phyloP scores from a whole-genome alignment of 768 basidiomycete genomes.

The Trichaptum fuscoviolaceum region DNA sequence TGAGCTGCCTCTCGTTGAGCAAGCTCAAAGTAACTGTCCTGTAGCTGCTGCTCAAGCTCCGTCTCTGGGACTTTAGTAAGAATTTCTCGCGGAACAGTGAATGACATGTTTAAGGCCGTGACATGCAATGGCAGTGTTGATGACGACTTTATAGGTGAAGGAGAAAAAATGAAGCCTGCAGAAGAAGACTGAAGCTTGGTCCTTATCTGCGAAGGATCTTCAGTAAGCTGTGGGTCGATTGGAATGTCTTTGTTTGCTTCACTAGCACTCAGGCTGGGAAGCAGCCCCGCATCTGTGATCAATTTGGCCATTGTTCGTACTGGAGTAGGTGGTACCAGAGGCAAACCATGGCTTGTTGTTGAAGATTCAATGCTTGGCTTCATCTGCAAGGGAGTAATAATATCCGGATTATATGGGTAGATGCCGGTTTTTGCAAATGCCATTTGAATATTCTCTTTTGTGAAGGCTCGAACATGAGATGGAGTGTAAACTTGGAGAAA shows the following conservation, averaged over 20 bases:
- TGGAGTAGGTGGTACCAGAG: slow-evolving; percentile 22
- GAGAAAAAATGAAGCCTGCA: background rate
- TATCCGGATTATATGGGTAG: slow-evolving; percentile 29
- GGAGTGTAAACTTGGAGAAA: slow-evolving; percentile 30
- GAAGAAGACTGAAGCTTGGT: background rate
- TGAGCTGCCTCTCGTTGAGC: slow-evolving; percentile 1
- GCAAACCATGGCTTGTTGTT: slow-evolving; percentile 12
- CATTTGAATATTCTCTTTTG: slow-evolving; percentile 25
- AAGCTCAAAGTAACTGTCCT: slow-evolving; percentile 2
- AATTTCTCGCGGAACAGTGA: background rate
- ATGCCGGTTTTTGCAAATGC: slow-evolving; percentile 39
- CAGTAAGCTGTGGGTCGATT: background rate
- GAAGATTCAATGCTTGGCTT: slow-evolving; percentile 31
- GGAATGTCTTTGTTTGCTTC: no score
- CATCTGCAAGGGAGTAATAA: slow-evolving; percentile 29
- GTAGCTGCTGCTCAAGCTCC: slow-evolving; percentile 6
- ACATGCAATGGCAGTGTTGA: background rate
- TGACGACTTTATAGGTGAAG: background rate
- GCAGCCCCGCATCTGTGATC: slow-evolving; percentile 10
- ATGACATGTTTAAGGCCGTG: background rate
- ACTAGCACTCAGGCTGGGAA: background rate
- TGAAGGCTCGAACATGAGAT: slow-evolving; percentile 27
- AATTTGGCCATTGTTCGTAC: slow-evolving; percentile 18
- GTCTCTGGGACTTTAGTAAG: slow-evolving; percentile 6
- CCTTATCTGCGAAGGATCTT: background rate